phyloP scores from a whole-genome alignment of 805 yeast genomes.

The Tetrapisispora phaffii region DNA sequence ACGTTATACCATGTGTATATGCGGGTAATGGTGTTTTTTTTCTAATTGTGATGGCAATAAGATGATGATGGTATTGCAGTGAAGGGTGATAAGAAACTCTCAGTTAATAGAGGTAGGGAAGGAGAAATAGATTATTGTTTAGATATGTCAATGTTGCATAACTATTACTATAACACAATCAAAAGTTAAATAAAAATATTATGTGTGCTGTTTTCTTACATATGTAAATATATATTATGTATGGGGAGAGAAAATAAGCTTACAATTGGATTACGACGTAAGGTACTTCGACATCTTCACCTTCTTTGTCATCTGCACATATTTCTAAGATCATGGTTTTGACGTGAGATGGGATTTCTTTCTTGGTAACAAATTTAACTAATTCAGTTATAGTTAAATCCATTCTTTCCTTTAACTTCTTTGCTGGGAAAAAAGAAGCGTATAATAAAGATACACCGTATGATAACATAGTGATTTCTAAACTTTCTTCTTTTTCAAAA shows the following conservation, averaged over 20 bases:
- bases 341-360: slow-evolving; percentile 63
- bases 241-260: not conserved
- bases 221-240: too few relatives aligned
- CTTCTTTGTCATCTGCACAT: slow-evolving; percentile 84
- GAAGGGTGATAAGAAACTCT: too few relatives aligned
- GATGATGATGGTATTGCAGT: too few relatives aligned
- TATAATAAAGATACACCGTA: slow-evolving; percentile 81
- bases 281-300: slow-evolving; percentile 95
- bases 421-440: slow-evolving; percentile 89
- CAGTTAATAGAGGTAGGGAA: too few relatives aligned
- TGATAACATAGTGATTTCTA: slow-evolving; percentile 84
- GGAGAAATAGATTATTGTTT: too few relatives aligned
- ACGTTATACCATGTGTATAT: too few relatives aligned
- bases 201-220: not conserved
- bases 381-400: slow-evolving; percentile 58
- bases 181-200: too few relatives aligned
- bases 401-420: slow-evolving; percentile 73
- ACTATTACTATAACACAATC: too few relatives aligned
- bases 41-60: too few relatives aligned
- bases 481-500: slow-evolving; percentile 73
- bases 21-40: too few relatives aligned
- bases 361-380: slow-evolving; percentile 77
- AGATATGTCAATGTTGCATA: not conserved
- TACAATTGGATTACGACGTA: slow-evolving; percentile 57
- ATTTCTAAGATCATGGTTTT: slow-evolving; percentile 78